Base-by-base conservation (phyloP, 2,329 filamentous ascomycete genomes). In the Neofusicoccum sp. region DNA sequence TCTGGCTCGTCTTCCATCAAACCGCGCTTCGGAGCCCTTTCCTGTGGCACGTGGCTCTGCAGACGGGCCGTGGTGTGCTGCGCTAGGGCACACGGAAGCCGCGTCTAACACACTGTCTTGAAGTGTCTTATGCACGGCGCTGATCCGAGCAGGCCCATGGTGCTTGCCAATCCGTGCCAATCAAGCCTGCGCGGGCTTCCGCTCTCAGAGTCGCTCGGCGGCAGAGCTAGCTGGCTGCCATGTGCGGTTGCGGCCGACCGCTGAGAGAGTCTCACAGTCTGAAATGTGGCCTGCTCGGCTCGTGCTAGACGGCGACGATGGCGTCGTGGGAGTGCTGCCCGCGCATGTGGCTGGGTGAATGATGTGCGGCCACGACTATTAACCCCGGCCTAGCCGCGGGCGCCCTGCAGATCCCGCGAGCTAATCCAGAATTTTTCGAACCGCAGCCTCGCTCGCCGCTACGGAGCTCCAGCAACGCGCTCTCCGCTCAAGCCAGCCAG, bases 371-470 rank as follows among this genome's bases (percentile, higher is more conserved):
- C 51, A 56, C 51, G 51, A 56, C 30, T 56, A 56, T 44, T 16
- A 26, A 43, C 51, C 51, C 51, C 51, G 38, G 51, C 28, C 38
- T 56, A 56, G 51, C 51, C 28, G 51, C 47, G 24, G 20, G 16
- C 48, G 44, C n/a, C 26, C 30, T 60, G 57, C 47, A 60, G 57
- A 60, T 60, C 57, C 45, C 45, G 45, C 16, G 41, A 33, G 57
- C 40, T 36, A 41, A 53, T 60, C 58, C n/a, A 45, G 58, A 60
- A 53, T 53, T 60, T 60, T 60, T 60, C 57, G 34, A 60, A 31
- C 57, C 36, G 34, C 57, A 60, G 34, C 57, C 14, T 16, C 45
- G 12, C 36, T 34, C 53, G 36, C 30, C 28, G 45, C 45, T 5
- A 53, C 48, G 48, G 33, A 53, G 48, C 33, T 59, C 36, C 57